Evolutionary conservation across 2,329 filamentous ascomycete genomes (phyloP), one percentile per base, ranked within the genome.

Genomic region (Periconia sp.): DNA sequence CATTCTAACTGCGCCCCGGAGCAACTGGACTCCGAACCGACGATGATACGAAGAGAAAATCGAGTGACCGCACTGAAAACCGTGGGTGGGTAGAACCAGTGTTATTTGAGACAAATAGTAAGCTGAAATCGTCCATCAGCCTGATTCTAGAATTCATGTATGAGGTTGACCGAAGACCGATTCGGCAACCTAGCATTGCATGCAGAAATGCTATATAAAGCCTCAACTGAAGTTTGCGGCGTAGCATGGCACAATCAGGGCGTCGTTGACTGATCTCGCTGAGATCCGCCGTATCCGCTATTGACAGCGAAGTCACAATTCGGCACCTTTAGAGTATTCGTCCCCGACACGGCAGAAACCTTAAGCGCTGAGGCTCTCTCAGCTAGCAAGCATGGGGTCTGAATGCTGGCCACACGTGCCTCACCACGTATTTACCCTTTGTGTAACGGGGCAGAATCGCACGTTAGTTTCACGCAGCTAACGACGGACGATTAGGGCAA

Each of bases 351-450:
- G 54, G 48, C 51, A 47, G 43, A 55, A 12, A 35, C 48, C 40
- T 29, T 31, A 45, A 42, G 43, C 51, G 48, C 51, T 55, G 30
- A 54, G 53, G 50, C 50, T 54, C 43, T 43, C 43, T 38, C 35
- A 24, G 33, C n/a, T n/a, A n/a, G n/a, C n/a, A n/a, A n/a, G n/a
- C 24, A n/a, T 18, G 22, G 10, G 16, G 11, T 19, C 24, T 29
- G 30, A 37, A 29, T 37, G 30, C n/a, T 13, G 11, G 30, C 24
- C 9, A 13, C 35, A 37, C 34, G 34, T 28, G 34, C 23, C 11
- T 16, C 13, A 15, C 3, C 19, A n/a, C 19, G 12, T 15, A 8
- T 22, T 23, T 24, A n/a, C n/a, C n/a, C n/a, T n/a, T n/a, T n/a
- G n/a, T n/a, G 10, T 7, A 13, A 24, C 19, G 25, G 4, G 21